Base-by-base conservation (phyloP, 208 protist species). In the Paratrypanosoma confusum region DNA sequence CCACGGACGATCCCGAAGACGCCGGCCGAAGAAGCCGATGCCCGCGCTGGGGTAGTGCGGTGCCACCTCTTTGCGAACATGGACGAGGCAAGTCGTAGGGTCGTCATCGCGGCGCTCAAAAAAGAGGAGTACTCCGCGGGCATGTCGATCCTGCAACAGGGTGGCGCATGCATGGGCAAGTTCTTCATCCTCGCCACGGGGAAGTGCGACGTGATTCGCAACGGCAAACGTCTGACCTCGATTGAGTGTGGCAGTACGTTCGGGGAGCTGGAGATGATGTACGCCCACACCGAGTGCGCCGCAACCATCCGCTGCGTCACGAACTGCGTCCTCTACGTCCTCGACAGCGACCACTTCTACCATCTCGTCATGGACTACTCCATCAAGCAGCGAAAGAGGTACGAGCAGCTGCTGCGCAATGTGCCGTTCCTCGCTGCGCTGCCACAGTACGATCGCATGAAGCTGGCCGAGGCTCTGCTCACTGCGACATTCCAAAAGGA, bases 261-360 rank as follows among this genome's bases (percentile, higher is more conserved):
- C 49, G 86, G 82, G 0, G 80, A 86, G 33, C 52, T 91, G 10
- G 81, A 89, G 65, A 36, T 95, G 50, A 90, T 95, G 80, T 92
- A 88, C 62, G 72, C 81, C 48, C 78, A 81, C 32, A 60, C 71
- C 14, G 65, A 61, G 55, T 83, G 75, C 50, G 69, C 72, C 14
- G 80, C 81, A 6, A 92, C 86, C 3, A 67, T 95, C 22, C 70
- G 73, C 27, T 73, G 76, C 37, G 71, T 84, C 7, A 88, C 81
- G 29, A 57, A 68, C 25, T 85, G 74, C 37, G 63, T 64, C 40
- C 39, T 89, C 26, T 95, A 80, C 67, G 81, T 71, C 20, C 67
- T 95, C n/a, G 69, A 85, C 58, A 65, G 77, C 51, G 52, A 62
- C n/a, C 60, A 61, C 37, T 95, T 90, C 60, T 76, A 84, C 41